A percentile compares a stretch with the other conserved stretches of the same genome.
Conservation (phyloP, 768 basidiomycete genomes). For the Naganishia antarctica region DNA sequence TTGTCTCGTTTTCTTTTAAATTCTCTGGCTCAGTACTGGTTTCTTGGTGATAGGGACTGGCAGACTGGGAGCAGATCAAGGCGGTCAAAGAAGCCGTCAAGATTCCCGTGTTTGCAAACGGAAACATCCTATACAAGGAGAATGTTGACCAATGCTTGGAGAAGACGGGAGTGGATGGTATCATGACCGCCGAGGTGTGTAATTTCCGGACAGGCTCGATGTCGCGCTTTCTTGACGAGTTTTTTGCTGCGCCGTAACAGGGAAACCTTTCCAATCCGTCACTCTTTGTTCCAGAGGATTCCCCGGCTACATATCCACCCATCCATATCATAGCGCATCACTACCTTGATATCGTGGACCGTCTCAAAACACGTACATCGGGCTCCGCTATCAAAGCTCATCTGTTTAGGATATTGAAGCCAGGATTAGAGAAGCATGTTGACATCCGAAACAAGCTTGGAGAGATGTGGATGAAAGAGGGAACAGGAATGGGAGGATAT, state of each 20-base stretch:
- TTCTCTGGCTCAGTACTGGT: not conserved
- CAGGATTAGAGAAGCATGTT: conserved; percentile 60
- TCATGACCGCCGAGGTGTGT: conserved; percentile 76
- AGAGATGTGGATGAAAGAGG: conserved; percentile 33
- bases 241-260: conserved; percentile 44
- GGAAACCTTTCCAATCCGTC: conserved; percentile 90
- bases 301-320: conserved; percentile 43
- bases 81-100: conserved; percentile 81
- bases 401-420: conserved; percentile 84
- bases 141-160: conserved; percentile 75
- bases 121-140: conserved; percentile 82
- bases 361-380: conserved; percentile 65
- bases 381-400: conserved; percentile 81
- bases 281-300: conserved; percentile 54
- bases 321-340: conserved; percentile 66
- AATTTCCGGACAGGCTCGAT: no score
- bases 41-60: conserved; percentile 60
- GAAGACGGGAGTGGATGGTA: conserved; percentile 79
- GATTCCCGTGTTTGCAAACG: conserved; percentile 94
- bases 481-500: conserved; percentile 52
- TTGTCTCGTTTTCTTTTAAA: not conserved
- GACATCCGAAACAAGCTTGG: conserved; percentile 74
- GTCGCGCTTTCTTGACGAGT: not conserved
- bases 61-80: conserved; percentile 82
- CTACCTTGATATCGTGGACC: conserved; percentile 73